Percentiles rank a stretch among this genome's conserved stretches.
Evolutionary conservation across 2,329 filamentous ascomycete species (phyloP).

Genomic region (Coniosporium uncinatum): DNA sequence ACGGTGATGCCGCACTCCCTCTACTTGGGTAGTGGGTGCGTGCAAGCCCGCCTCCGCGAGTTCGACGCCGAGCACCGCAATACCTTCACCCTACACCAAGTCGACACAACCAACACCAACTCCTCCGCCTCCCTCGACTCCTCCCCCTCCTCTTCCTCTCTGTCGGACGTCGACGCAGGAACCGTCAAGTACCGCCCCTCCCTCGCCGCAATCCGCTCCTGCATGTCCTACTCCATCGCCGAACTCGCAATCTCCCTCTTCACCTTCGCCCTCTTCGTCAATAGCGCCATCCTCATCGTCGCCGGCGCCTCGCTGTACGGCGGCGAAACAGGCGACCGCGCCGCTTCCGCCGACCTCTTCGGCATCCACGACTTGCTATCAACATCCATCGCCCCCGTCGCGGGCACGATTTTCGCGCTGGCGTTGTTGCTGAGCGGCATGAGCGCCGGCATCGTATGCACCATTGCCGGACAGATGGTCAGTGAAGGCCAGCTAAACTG

Average conservation of each 20-base stretch:
- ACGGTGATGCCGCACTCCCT: slow-evolving; percentile 61
- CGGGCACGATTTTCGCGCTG: slow-evolving; percentile 79
- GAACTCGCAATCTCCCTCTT: slow-evolving; percentile 71
- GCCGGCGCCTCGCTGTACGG: slow-evolving; percentile 72
- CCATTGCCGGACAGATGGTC: slow-evolving; percentile 87
- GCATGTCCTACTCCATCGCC: slow-evolving; percentile 66
- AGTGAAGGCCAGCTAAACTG: slow-evolving; percentile 77
- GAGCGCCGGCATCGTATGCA: slow-evolving; percentile 82
- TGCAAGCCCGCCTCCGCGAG: slow-evolving; percentile 41
- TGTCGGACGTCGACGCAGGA: slow-evolving; percentile 30
- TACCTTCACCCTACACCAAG: slow-evolving; percentile 1
- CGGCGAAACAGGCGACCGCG: slow-evolving; percentile 38
- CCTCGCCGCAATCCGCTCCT: slow-evolving; percentile 65
- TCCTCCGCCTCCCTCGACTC: slow-evolving; percentile 9
- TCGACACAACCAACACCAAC: slow-evolving; percentile 1
- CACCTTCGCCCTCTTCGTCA: slow-evolving; percentile 81
- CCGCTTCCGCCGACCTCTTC: slow-evolving; percentile 82
- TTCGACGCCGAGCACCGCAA: slow-evolving; percentile 14
- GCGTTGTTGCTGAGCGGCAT: slow-evolving; percentile 76
- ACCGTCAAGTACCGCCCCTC: slow-evolving; percentile 65
- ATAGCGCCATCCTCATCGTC: slow-evolving; percentile 77
- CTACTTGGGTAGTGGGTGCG: slow-evolving; percentile 50
- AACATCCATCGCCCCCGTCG: slow-evolving; percentile 62
- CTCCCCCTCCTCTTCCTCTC: too few species aligned
- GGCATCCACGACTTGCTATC: slow-evolving; percentile 73